Base-by-base conservation (phyloP, 331 rosid species). In the Quercus tomentella region DNA sequence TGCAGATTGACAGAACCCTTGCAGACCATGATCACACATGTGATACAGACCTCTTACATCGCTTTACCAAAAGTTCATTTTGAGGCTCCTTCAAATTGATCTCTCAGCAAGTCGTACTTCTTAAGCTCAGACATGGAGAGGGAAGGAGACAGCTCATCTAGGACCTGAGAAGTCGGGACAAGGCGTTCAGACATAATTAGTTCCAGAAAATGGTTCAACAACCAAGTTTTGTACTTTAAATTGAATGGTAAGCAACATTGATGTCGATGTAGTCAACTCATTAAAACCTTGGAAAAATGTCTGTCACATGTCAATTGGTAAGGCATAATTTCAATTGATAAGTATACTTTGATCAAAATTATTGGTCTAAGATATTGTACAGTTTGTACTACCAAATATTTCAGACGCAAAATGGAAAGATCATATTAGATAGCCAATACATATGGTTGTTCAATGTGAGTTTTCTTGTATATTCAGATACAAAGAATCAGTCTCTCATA, bases 51-150 rank as follows among this genome's bases (percentile, higher is more conserved):
- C 20, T 17, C 72, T 30, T 66, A 31, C 20, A 30, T 31, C 1
- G 72, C 57, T 71, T 31, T 54, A 2, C 73, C 51, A 41, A 49
- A 51, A 74, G 63, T 49, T 89, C 83, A 92, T 82, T 88, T 89
- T 72, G 92, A 82, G 69, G 88, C 69, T 78, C 99, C 98, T 92
- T 93, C 96, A 81, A 95, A 93, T 82, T 91, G 99, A 84, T 91
- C 94, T 69, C 99, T 87, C 73, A 93, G 93, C 77, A 72, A 76
- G 85, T 96, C 98, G 15, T 91, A 91, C 83, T 92, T 96, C 87
- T 88, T 87, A 30, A 96, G 93, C 85, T 96, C 97, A 2, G 92
- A 82, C 83, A 79, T 78, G 30, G 99, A 93, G 41, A 93, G 92
- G 16, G 97, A 96, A 65, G 98, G 98, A 26, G 93, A 76, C 20